Evolutionary conservation across 768 basidiomycete species (phyloP), one percentile per base, ranked within the genome.

Genomic region (Bullera alba): DNA sequence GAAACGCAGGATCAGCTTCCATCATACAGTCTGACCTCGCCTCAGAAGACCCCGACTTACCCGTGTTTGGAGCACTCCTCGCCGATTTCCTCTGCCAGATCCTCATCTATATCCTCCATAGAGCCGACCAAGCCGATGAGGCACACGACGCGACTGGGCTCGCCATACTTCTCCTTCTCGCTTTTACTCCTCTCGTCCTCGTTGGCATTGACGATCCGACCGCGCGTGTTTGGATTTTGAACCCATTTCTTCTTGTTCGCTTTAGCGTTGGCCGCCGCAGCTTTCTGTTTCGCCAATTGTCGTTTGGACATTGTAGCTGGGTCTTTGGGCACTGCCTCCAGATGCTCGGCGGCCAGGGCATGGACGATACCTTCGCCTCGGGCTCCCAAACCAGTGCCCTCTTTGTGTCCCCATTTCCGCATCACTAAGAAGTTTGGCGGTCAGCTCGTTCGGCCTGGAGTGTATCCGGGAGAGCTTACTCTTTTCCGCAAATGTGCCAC

Each of bases 361-460:
- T 92, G 86, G 37, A 92, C 81, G 38, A 97, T 92, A 1, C 91
- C 91, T 2, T 79, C 78, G 6, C 83, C 86, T 52, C 86, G 82
- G 0, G 79, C 83, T 28, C 93, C 93, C 1, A 96, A 78, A 8
- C 92, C 92, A 73, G 90, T 84, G 1, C 93, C 93, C 69, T 88
- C 87, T 68, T 87, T 86, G 69, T 95, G 89, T 0, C 92, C 92
- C 87, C 86, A 92, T 75, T 91, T 95, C 2, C 86, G 87, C 90
- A 95, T 93, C 59, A 93, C 70, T 72, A 48, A 2, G 22, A 34
- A 22, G 53, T 27, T 41, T 15, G n/a, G 22, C 22, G n/a, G n/a
- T n/a, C 23, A 25, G 16, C 2, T 44, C 19, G 14, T 25, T 2
- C 2, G 25, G 14, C 22, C 4, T 19, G 10, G 25, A 42, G 23